A percentile compares a stretch with the other conserved stretches of the same genome.
Evolutionary conservation across 1,139 yeast genomes (phyloP).

Genomic region (Yamadazyma membranifaciens): DNA sequence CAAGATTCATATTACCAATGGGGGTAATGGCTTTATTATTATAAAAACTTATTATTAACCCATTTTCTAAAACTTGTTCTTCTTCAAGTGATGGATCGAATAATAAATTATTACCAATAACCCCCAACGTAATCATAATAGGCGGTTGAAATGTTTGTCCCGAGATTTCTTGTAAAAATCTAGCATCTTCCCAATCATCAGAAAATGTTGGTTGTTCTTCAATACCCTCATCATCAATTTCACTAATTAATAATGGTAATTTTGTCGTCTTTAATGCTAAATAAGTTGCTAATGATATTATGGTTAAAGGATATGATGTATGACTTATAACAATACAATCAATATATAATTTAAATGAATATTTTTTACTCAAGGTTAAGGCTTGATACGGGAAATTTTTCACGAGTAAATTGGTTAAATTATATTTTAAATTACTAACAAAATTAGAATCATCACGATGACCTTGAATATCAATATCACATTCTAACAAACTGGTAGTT

Average conservation of each 20-base stretch:
- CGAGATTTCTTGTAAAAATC: slow-evolving; percentile 36
- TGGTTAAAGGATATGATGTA: slow-evolving; percentile 68
- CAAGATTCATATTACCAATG: slow-evolving; percentile 54
- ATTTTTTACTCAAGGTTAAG: slow-evolving; percentile 66
- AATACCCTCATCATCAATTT: slow-evolving; percentile 52
- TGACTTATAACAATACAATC: slow-evolving; percentile 77
- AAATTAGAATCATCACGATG: slow-evolving; percentile 68
- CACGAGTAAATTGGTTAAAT: slow-evolving; percentile 46
- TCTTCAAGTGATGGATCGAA: slow-evolving; percentile 87
- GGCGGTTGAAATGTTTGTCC: slow-evolving; percentile 60
- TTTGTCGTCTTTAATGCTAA: slow-evolving; percentile 77
- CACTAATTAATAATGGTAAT: slow-evolving; percentile 71
- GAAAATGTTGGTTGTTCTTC: slow-evolving; percentile 92
- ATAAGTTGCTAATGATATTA: slow-evolving; percentile 75
- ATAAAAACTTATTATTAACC: slow-evolving; percentile 69
- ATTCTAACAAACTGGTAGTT: slow-evolving; percentile 52
- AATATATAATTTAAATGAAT: slow-evolving; percentile 70
- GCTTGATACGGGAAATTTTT: slow-evolving; percentile 47
- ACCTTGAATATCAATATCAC: slow-evolving; percentile 76
- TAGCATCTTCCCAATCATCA: slow-evolving; percentile 75
- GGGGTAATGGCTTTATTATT: slow-evolving; percentile 66
- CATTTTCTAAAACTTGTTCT: slow-evolving; percentile 83
- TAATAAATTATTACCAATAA: slow-evolving; percentile 63
- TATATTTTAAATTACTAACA: slow-evolving; percentile 56
- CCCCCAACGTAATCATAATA: slow-evolving; percentile 69